Conservation (phyloP, 345 rosid genomes). For the Salix dunnii region DNA sequence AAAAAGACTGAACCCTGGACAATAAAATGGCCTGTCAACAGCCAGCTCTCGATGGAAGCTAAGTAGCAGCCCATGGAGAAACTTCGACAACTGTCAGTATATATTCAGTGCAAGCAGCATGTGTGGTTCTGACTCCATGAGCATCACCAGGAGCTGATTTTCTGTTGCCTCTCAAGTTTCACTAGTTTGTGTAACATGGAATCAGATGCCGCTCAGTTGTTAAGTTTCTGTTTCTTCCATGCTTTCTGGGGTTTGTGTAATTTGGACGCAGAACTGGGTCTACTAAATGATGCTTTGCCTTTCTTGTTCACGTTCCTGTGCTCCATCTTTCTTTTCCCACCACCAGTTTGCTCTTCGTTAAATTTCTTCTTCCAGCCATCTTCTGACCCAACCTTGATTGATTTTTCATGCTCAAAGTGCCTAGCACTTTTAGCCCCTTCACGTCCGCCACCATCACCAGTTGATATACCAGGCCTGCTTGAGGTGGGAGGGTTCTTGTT, state of each 20-base stretch:
- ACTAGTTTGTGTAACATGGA: background rate
- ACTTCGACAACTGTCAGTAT: too few species aligned
- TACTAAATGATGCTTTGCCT: background rate
- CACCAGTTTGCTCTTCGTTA: background rate
- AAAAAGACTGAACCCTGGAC: too few species aligned
- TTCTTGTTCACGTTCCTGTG: constrained; percentile 4
- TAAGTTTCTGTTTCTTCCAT: constrained; percentile 13
- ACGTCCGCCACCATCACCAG: constrained; percentile 9
- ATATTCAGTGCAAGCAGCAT: background rate
- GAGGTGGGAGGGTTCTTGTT: constrained; percentile 1
- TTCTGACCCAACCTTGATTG: constrained; percentile 8
- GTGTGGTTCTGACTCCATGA: background rate
- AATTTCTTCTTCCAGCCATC: constrained; percentile 15
- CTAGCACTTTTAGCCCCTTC: constrained; percentile 15
- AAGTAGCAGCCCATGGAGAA: too few species aligned
- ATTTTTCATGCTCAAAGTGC: constrained; percentile 8
- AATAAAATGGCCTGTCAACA: too few species aligned
- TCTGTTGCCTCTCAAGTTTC: constrained; percentile 8
- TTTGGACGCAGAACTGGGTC: constrained; percentile 16
- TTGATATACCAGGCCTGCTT: constrained; percentile 4
- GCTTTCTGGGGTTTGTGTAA: constrained; percentile 13
- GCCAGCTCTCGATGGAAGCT: too few species aligned
- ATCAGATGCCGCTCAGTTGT: constrained; percentile 2
- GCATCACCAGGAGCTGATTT: background rate
- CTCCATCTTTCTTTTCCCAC: constrained; percentile 20